Conservation (phyloP, 1,284 basidiomycete species). For the Inonotus obliquus region DNA sequence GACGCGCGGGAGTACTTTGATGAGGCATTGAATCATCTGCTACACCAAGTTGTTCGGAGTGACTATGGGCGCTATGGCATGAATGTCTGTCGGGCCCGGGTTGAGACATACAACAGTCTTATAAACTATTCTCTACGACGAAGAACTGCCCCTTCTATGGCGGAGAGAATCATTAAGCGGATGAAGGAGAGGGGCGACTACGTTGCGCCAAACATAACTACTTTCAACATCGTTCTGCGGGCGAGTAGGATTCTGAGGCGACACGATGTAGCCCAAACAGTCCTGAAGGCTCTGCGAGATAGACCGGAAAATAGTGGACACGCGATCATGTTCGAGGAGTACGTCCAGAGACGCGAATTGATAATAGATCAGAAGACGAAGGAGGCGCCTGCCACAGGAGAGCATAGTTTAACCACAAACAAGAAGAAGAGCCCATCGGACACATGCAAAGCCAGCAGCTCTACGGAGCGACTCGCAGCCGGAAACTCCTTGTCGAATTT, state of each 20-base stretch:
- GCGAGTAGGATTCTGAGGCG: constrained; percentile 49
- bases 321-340: neutral
- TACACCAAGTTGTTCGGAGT: constrained; percentile 24
- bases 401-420: neutral
- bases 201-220: constrained; percentile 41
- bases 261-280: constrained; percentile 36
- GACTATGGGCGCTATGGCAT: neutral
- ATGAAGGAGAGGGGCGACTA: constrained; percentile 43
- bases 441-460: neutral
- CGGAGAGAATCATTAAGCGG: constrained; percentile 45
- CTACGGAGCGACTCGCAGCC: neutral
- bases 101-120: constrained; percentile 50
- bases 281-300: constrained; percentile 23
- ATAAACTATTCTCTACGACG: constrained; percentile 62
- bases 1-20: constrained; percentile 57
- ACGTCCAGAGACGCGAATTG: neutral
- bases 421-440: neutral
- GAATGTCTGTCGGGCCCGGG: neutral
- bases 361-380: neutral
- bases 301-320: neutral
- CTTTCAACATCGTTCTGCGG: constrained; percentile 56
- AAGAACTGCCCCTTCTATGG: constrained; percentile 45
- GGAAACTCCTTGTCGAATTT: neutral
- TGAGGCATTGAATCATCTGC: constrained; percentile 44
- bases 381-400: neutral